Evolutionary conservation across 2,329 filamentous ascomycete species (phyloP), one percentile per base, ranked within the genome.

Genomic region (Claviceps africana): DNA sequence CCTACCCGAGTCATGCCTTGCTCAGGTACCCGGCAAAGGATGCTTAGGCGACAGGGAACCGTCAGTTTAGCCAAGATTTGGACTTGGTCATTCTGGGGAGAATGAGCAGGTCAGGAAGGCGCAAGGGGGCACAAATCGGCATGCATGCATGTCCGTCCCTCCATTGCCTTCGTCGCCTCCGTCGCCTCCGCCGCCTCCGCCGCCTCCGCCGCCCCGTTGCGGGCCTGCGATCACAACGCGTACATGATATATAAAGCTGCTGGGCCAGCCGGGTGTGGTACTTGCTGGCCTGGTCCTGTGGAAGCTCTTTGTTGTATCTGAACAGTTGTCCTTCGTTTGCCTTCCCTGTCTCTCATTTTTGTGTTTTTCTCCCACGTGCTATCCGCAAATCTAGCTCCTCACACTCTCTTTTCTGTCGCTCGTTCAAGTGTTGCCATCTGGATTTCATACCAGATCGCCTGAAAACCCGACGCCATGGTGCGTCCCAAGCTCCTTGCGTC

Each of bases 401-500:
- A 40, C 19, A 28, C 22, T 51, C 40, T 45, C 15, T 30, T 11
- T 39, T 21, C 19, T 25, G 22, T 48, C 9, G 2, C 21, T 37
- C 22, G n/a, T 11, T 9, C 11, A 22, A 22, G 40, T 22, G 2
- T 42, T 19, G 40, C 21, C 8, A 42, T 21, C n/a, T 22, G 39
- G 19, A 22, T 22, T 25, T 22, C 15, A 9, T 40, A 1, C 15
- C 35, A n/a, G 30, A 22, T 40, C 10, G 6, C 39, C 35, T 48
- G 19, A 4, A 3, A 2, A 10, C 19, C 15, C 2, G 15, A 42
- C 22, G 40, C 46, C 30, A 57, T 56, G 55, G 53, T 57, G 43
- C 55, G 55, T 45, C 50, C 47, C 17, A 19, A 53, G 19, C 9
- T 56, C 25, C 10, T 57, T 31, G 35, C 47, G 46, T 56, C 55